Percentiles rank a stretch among this genome's conserved stretches.
Evolutionary conservation across 768 basidiomycete species (phyloP).

Genomic region (Boletus tomentosulus): DNA sequence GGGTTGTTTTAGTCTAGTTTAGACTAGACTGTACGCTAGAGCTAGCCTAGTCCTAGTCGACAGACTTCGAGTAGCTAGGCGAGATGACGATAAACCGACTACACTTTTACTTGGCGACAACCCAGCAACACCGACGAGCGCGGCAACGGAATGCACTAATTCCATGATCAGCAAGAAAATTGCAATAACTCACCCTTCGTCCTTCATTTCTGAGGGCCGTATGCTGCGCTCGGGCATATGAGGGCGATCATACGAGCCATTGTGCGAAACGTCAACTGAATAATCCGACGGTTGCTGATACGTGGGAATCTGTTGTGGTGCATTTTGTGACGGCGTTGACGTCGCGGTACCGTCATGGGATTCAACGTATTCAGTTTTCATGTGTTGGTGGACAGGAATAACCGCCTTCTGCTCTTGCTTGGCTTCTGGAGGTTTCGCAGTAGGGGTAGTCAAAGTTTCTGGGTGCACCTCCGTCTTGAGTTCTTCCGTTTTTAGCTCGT

Average conservation of each 20-base stretch:
- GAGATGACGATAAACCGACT: conserved; percentile 41
- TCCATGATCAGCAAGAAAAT: conserved; percentile 8
- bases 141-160: conserved; percentile 10
- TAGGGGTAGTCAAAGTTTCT: conserved; percentile 17
- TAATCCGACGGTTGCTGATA: conserved; percentile 67
- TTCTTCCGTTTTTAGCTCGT: conserved; percentile 30
- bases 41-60: conserved; percentile 71
- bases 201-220: conserved; percentile 89
- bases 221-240: conserved; percentile 59
- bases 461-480: conserved; percentile 26
- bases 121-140: conserved; percentile 24
- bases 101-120: conserved; percentile 31
- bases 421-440: conserved; percentile 17
- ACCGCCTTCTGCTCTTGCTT: conserved; percentile 16
- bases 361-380: conserved; percentile 11
- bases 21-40: conserved; percentile 76
- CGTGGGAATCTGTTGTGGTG: conserved; percentile 72
- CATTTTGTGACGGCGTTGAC: conserved; percentile 29
- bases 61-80: conserved; percentile 47
- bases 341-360: conserved; percentile 10
- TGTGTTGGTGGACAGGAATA: conserved; percentile 6
- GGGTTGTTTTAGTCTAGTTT: conserved; percentile 66
- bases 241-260: conserved; percentile 40
- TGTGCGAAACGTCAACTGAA: conserved; percentile 31
- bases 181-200: conserved; percentile 84